Evolutionary conservation across 208 protist genomes (phyloP).

Genomic region (Leishmania major): DNA sequence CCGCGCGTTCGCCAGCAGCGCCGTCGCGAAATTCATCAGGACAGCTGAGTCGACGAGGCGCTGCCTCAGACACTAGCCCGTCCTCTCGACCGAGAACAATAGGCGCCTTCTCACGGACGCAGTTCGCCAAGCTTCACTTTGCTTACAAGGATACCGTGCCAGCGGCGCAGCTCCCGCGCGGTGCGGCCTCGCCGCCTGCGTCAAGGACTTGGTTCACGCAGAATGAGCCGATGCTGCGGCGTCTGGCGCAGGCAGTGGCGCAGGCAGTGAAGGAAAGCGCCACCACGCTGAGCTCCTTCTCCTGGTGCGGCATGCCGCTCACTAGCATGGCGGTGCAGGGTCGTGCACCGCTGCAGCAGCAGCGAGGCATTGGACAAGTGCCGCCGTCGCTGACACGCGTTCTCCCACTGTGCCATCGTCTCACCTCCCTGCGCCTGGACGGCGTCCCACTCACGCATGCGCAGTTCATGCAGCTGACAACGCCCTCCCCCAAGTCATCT

Average conservation of each 20-base stretch:
- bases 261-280: constrained; percentile 20
- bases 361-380: not conserved
- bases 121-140: constrained; percentile 24
- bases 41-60: not conserved
- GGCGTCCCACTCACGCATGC: constrained; percentile 33
- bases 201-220: constrained; percentile 3
- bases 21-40: not conserved
- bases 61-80: not conserved
- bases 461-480: constrained; percentile 39
- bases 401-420: constrained; percentile 37
- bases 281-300: constrained; percentile 34
- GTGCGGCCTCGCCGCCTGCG: not conserved
- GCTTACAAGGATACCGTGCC: constrained; percentile 8
- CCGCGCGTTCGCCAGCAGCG: not conserved
- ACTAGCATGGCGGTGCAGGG: not conserved
- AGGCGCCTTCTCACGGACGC: constrained; percentile 6
- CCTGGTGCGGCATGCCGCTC: constrained; percentile 45
- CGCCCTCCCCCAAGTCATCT: constrained; percentile 4
- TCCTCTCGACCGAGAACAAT: constrained; percentile 19
- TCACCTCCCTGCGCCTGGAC: constrained; percentile 47
- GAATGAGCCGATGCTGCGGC: constrained; percentile 18
- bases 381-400: constrained; percentile 35
- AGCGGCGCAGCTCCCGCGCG: not conserved
- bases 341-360: not conserved
- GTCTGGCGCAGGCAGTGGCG: constrained; percentile 26